phyloP scores from a whole-genome alignment of 495 filamentous ascomycete genomes.

The Aspergillus bertholletiae region DNA sequence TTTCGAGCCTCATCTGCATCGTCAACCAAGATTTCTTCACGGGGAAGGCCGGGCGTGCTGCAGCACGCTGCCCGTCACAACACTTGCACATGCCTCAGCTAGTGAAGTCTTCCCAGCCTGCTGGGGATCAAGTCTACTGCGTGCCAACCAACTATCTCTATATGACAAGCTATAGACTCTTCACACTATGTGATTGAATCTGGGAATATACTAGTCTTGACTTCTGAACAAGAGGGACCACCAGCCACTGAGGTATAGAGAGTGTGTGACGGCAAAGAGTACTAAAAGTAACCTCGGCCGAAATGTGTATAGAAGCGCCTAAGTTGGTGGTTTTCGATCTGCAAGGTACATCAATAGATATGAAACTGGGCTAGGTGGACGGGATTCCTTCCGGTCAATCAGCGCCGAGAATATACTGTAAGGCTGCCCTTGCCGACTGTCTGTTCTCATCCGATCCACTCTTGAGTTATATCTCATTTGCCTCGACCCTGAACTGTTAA shows the following conservation, averaged over 20 bases:
- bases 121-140: too few species aligned
- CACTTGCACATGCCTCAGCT: constrained; percentile 16
- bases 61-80: not conserved
- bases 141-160: too few species aligned
- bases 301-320: too few species aligned
- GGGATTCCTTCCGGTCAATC: constrained; percentile 8
- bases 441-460: not conserved
- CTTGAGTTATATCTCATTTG: not conserved
- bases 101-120: too few species aligned
- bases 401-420: not conserved
- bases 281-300: too few species aligned
- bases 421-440: constrained; percentile 11
- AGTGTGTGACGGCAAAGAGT: too few species aligned
- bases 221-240: too few species aligned
- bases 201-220: too few species aligned
- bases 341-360: constrained; percentile 20
- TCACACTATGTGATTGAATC: too few species aligned
- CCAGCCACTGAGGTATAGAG: too few species aligned
- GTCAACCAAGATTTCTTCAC: constrained; percentile 1
- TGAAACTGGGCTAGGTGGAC: constrained; percentile 17
- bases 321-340: too few species aligned
- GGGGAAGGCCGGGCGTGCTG: constrained; percentile 5
- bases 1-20: not conserved
- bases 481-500: not conserved
- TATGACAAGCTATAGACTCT: too few species aligned